Conservation (phyloP, 1,139 yeast genomes). For the Chernovozyma aurita region DNA sequence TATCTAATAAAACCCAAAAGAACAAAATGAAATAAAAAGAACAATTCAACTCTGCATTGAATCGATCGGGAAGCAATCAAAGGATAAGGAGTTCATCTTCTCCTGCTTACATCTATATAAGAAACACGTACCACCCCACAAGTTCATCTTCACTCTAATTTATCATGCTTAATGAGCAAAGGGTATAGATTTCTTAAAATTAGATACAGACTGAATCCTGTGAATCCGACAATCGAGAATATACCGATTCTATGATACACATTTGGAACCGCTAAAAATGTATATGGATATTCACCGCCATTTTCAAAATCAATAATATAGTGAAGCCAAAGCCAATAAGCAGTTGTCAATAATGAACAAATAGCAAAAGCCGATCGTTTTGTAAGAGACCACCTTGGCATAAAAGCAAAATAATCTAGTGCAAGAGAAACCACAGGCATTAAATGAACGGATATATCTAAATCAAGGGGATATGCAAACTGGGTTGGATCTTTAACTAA, state of each 20-base stretch:
- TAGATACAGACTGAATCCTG: constrained; percentile 38
- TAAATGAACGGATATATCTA: constrained; percentile 57
- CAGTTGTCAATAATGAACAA: constrained; percentile 34
- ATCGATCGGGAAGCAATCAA: no score
- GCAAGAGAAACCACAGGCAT: constrained; percentile 51
- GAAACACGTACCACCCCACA: background rate
- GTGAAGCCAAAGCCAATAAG: constrained; percentile 53
- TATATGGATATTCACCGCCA: constrained; percentile 61
- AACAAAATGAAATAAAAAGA: no score
- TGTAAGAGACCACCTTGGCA: constrained; percentile 43
- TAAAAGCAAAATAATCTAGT: constrained; percentile 51
- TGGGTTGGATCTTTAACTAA: constrained; percentile 29
- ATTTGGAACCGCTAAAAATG: constrained; percentile 53
- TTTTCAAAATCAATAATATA: constrained; percentile 39
- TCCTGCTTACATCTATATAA: no score
- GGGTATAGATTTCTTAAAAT: constrained; percentile 24
- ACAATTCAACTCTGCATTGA: no score
- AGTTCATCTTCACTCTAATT: background rate
- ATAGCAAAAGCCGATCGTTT: constrained; percentile 35
- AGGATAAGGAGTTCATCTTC: no score
- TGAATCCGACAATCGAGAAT: constrained; percentile 44
- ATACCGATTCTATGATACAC: constrained; percentile 41
- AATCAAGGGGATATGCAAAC: constrained; percentile 36
- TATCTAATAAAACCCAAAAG: no score
- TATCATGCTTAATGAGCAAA: constrained; percentile 14